A percentile compares a stretch with the other conserved stretches of the same genome.
phyloP scores from a whole-genome alignment of 2,329 filamentous ascomycete genomes.

The Chrysoporthe austroafricana region DNA sequence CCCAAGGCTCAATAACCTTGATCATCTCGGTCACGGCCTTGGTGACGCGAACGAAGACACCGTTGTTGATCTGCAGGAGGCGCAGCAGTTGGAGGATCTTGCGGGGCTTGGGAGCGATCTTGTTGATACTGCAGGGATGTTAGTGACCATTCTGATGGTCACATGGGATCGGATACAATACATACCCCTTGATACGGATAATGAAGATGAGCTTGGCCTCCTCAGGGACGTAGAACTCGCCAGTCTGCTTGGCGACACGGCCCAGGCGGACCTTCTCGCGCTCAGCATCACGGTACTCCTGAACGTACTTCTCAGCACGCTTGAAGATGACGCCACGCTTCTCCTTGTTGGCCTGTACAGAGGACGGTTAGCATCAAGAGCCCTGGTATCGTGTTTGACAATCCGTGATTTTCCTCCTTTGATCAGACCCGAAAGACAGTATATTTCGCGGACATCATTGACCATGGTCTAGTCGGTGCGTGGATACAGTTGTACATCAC shows the following conservation, averaged over 20 bases:
- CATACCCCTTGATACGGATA: constrained; percentile 95
- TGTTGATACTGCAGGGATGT: constrained; percentile 85
- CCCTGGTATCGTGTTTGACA: constrained; percentile 38
- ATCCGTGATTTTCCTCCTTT: constrained; percentile 27
- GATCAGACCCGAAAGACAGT: constrained; percentile 99
- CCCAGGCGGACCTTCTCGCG: constrained; percentile 95
- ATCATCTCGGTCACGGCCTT: constrained; percentile 96
- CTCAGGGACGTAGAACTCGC: constrained; percentile 90
- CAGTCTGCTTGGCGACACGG: constrained; percentile 88
- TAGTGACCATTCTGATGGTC: constrained; percentile 21
- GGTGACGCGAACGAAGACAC: constrained; percentile 95
- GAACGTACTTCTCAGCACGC: constrained; percentile 99
- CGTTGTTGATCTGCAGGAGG: constrained; percentile 99
- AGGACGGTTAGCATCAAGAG: constrained; percentile 34
- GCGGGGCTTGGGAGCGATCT: constrained; percentile 99
- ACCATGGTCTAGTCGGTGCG: constrained; percentile 81
- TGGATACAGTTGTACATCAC: constrained; percentile 89
- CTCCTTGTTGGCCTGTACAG: constrained; percentile 87
- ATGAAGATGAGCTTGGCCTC: constrained; percentile 98
- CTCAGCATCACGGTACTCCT: constrained; percentile 98
- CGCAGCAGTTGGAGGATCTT: constrained; percentile 99
- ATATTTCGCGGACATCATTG: constrained; percentile 96
- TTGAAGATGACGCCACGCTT: constrained; percentile 99
- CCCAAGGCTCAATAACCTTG: constrained; percentile 98
- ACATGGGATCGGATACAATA: constrained; percentile 23